Evolutionary conservation across 2,329 filamentous ascomycete genomes (phyloP).

Genomic region (Ascochyta rabiei): DNA sequence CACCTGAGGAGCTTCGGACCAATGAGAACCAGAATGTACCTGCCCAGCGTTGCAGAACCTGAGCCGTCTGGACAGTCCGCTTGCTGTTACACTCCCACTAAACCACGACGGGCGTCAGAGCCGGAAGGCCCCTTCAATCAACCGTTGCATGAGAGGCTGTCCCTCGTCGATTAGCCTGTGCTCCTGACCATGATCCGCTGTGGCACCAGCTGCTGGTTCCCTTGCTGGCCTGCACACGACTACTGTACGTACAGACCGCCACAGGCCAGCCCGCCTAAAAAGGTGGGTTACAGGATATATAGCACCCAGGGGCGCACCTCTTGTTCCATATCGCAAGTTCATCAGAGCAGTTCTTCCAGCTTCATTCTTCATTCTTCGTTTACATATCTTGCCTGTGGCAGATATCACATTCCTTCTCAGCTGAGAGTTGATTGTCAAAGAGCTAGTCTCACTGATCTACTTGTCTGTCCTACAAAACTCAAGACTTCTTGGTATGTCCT

Average conservation of each 20-base stretch:
- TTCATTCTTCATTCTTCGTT: slow-evolving; percentile 31
- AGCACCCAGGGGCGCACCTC: slow-evolving; percentile 25
- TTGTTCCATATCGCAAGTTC: slow-evolving; percentile 29
- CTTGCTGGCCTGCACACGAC: slow-evolving; percentile 20
- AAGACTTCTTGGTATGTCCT: slow-evolving; percentile 16
- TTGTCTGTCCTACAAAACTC: slow-evolving; percentile 3
- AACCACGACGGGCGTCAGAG: slow-evolving; percentile 27
- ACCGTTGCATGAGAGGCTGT: slow-evolving; percentile 32
- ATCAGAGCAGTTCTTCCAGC: slow-evolving; percentile 31
- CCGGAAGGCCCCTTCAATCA: slow-evolving; percentile 26
- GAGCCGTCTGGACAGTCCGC: slow-evolving; percentile 14
- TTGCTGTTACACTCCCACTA: slow-evolving; percentile 36
- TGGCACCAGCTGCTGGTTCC: slow-evolving; percentile 29
- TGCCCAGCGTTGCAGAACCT: slow-evolving; percentile 28
- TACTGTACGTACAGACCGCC: slow-evolving; percentile 25
- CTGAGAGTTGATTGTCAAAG: slow-evolving; percentile 27
- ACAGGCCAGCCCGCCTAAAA: slow-evolving; percentile 19
- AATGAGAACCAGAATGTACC: slow-evolving; percentile 34
- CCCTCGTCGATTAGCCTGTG: slow-evolving; percentile 36
- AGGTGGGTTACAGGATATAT: slow-evolving; percentile 30
- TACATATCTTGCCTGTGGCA: slow-evolving; percentile 46
- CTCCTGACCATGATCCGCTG: slow-evolving; percentile 34
- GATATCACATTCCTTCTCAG: slow-evolving; percentile 41
- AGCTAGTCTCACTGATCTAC: slow-evolving; percentile 29
- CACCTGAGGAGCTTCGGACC: slow-evolving; percentile 25